Evolutionary conservation across 495 filamentous ascomycete genomes (phyloP).

Genomic region (Xylaria nigripes): DNA sequence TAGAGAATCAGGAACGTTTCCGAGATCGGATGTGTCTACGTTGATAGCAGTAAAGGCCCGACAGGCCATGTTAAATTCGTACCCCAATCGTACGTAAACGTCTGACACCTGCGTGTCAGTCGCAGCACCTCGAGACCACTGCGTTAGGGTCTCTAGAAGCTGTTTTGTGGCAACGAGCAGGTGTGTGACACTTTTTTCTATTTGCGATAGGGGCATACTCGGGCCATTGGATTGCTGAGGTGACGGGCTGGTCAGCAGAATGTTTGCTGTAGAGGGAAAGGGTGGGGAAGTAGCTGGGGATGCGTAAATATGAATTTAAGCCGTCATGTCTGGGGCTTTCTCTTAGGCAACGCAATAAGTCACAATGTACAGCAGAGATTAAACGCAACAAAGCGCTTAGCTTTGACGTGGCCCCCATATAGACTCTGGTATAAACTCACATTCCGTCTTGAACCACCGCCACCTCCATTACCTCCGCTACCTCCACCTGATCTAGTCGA

Average conservation of each 20-base stretch:
- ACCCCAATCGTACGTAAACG: constrained; percentile 93
- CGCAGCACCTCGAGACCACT: constrained; percentile 88
- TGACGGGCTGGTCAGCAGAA: not conserved
- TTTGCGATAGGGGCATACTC: constrained; percentile 63
- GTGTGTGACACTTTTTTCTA: constrained; percentile 97
- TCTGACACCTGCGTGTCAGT: constrained; percentile 93
- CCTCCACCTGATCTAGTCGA: constrained; percentile 31
- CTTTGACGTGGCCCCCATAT: not conserved
- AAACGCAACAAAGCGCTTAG: constrained; percentile 1
- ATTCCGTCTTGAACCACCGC: constrained; percentile 37
- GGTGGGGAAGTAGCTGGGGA: not conserved
- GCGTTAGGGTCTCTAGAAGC: constrained; percentile 89
- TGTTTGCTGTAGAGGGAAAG: not conserved
- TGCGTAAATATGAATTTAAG: not conserved
- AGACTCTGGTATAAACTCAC: constrained; percentile 31
- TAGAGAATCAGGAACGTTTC: constrained; percentile 86
- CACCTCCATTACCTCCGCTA: constrained; percentile 21
- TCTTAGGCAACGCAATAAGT: not conserved
- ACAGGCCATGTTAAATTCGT: constrained; percentile 98
- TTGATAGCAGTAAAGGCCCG: constrained; percentile 93
- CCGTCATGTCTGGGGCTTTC: not conserved
- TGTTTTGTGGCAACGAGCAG: constrained; percentile 96
- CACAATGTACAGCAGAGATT: not conserved
- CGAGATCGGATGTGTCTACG: constrained; percentile 86
- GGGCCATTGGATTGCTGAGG: constrained; percentile 36